Percentiles rank a stretch among this genome's conserved stretches.
These are phyloP conservation scores for Torrubiella hemipterigena DNA, from an alignment of 2,329 filamentous ascomycete species.

Conservation along the genomic window DNA sequence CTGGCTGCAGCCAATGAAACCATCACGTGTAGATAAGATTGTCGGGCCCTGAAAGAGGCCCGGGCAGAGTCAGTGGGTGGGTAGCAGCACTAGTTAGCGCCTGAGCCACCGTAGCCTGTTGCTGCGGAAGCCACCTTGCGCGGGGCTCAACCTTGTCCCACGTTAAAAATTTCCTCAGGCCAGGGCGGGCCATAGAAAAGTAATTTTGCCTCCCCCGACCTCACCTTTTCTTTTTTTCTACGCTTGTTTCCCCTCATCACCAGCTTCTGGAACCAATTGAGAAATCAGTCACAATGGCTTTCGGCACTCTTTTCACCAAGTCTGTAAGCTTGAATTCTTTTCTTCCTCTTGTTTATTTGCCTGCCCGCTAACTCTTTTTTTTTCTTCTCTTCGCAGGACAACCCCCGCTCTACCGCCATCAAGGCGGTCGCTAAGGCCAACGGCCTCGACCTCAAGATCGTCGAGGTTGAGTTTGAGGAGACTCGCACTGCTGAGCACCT, in stretches of 20 bases:
- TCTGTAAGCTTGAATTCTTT: conserved; percentile 44
- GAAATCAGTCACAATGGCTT: conserved; percentile 60
- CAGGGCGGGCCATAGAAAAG: background rate
- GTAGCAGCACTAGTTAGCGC: conserved; percentile 11
- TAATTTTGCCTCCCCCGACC: conserved; percentile 1
- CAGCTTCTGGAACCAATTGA: conserved; percentile 13
- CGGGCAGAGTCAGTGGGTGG: conserved; percentile 5
- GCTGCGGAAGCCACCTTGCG: conserved; percentile 14
- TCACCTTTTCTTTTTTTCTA: conserved; percentile 15
- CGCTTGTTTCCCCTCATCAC: conserved; percentile 12
- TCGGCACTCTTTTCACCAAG: conserved; percentile 94
- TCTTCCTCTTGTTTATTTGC: conserved; percentile 8
- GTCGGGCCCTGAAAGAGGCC: background rate
- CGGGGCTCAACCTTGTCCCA: conserved; percentile 20
- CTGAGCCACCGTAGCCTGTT: conserved; percentile 11
- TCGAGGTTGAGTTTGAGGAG: conserved; percentile 55
- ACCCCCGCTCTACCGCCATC: conserved; percentile 81
- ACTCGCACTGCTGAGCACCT: conserved; percentile 60
- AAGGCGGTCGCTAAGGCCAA: conserved; percentile 96
- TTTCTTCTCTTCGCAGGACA: conserved; percentile 46
- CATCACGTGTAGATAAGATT: conserved; percentile 16
- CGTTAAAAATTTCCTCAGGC: conserved; percentile 20
- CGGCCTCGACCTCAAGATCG: conserved; percentile 79
- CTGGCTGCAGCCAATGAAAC: background rate
- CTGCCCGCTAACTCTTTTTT: conserved; percentile 20